phyloP scores from a whole-genome alignment of 2,329 filamentous ascomycete genomes.

The Eutypa lata region DNA sequence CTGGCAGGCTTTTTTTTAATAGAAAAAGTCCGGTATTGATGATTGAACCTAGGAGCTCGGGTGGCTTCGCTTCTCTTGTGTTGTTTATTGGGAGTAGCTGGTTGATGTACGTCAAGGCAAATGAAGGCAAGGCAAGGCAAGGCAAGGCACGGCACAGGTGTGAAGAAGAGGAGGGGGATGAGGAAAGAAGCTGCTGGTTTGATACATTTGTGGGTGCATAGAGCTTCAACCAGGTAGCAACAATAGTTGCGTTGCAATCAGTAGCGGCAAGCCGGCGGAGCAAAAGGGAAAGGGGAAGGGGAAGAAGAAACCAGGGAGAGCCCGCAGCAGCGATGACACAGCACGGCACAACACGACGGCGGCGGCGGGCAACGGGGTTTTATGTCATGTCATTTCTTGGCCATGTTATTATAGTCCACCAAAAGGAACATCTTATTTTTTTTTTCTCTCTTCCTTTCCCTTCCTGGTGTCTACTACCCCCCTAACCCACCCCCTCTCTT shows the following conservation, averaged over 20 bases:
- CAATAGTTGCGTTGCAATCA: too few relatives aligned
- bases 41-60: too few relatives aligned
- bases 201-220: too few relatives aligned
- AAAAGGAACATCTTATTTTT: slow-evolving; percentile 21
- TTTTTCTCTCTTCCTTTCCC: slow-evolving; percentile 13
- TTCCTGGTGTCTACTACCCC: slow-evolving; percentile 23
- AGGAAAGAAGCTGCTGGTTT: too few relatives aligned
- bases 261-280: neutral
- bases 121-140: neutral
- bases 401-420: slow-evolving; percentile 27
- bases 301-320: neutral
- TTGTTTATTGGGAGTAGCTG: neutral
- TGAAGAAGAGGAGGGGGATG: neutral
- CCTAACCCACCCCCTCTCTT: too few relatives aligned
- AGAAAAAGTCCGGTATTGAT: too few relatives aligned
- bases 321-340: too few relatives aligned
- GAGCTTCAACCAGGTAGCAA: too few relatives aligned
- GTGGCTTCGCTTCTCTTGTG: too few relatives aligned
- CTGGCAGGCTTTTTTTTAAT: too few relatives aligned
- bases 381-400: slow-evolving; percentile 15
- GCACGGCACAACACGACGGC: neutral
- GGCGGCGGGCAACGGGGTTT: neutral
- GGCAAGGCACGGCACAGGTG: neutral
- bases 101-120: neutral
- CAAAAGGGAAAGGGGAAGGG: neutral